These are phyloP conservation scores for Candida piceae DNA, from an alignment of 805 yeast genomes.

Conservation along the genomic window DNA sequence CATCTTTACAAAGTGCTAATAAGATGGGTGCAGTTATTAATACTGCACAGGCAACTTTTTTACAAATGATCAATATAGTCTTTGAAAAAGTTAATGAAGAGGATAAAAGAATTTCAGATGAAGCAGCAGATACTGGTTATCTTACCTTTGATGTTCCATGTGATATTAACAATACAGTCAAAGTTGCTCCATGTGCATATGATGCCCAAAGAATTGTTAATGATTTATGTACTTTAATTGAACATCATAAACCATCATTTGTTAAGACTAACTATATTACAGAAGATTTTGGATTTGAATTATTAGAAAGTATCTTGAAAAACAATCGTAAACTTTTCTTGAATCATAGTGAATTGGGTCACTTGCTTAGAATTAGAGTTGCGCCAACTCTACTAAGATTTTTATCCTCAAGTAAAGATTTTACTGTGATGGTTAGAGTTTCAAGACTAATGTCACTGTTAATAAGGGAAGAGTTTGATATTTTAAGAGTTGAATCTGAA, in stretches of 20 bases:
- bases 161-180: conserved; percentile 39
- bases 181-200: conserved; percentile 48
- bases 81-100: conserved; percentile 60
- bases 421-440: conserved; percentile 69
- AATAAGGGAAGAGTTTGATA: conserved; percentile 53
- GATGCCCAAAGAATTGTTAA: conserved; percentile 68
- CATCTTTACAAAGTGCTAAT: conserved; percentile 62
- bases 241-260: conserved; percentile 50
- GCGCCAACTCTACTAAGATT: conserved; percentile 73
- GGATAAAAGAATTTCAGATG: conserved; percentile 25
- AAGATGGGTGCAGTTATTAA: conserved; percentile 75
- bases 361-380: conserved; percentile 58
- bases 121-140: conserved; percentile 14
- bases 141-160: conserved; percentile 33
- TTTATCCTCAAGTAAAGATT: conserved; percentile 52
- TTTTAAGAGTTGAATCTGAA: conserved; percentile 72
- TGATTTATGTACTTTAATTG: conserved; percentile 68
- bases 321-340: conserved; percentile 56
- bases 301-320: conserved; percentile 71
- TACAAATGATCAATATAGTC: conserved; percentile 72
- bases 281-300: conserved; percentile 70
- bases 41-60: conserved; percentile 90
- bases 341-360: conserved; percentile 58
- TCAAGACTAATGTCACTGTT: conserved; percentile 65
- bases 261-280: conserved; percentile 49